Base-by-base conservation (phyloP, 345 rosid genomes). In the Eutrema heterophyllum region DNA sequence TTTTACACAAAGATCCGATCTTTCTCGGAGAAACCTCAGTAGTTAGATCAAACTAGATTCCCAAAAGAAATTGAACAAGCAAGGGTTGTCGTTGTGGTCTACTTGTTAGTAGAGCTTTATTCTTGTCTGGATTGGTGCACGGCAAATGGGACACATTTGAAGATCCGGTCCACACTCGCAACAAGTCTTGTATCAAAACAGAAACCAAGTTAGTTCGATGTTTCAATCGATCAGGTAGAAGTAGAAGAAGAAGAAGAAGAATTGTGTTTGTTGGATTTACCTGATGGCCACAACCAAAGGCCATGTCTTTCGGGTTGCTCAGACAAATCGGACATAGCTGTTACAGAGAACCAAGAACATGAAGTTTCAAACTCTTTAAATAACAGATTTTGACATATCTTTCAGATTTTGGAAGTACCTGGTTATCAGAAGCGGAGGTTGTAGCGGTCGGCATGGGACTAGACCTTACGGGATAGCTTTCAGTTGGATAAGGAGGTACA, bases 261-360 rank as follows among this genome's bases (percentile, higher is more conserved):
- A 35, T 8, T 60, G 36, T 75, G 73, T 32, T 60, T 15, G 29
- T 21, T 21, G 35, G 39, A 21, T 68, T 66, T 82, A 93, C 98
- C 96, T 94, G 98, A 83, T 94, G 98, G 26, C 98, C 98, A 35
- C 98, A 94, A 57, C 97, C 97, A 52, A 94, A 94, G 16, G 98
- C 98, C 98, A 94, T 88, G 81, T 94, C 81, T 79, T 87, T 94
- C 3, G 74, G 64, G 65, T 87, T 83, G 65, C 72, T 80, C 11
- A 91, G 84, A 83, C 98, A 94, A 62, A 94, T 87, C 35, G 95
- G 86, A 74, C 98, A 94, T 53, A 89, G 67, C 98, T 91, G 96
- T 64, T 68, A 9, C 52, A 49, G 7, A 62, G 51, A 68, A 18
- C n/a, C 65, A 71, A 44, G 12, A 72, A 16, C 41, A 45, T 48